These are phyloP conservation scores for Backusella macrospora DNA, from an alignment of 192 early-diverging fungal species.

Conservation along the genomic window DNA sequence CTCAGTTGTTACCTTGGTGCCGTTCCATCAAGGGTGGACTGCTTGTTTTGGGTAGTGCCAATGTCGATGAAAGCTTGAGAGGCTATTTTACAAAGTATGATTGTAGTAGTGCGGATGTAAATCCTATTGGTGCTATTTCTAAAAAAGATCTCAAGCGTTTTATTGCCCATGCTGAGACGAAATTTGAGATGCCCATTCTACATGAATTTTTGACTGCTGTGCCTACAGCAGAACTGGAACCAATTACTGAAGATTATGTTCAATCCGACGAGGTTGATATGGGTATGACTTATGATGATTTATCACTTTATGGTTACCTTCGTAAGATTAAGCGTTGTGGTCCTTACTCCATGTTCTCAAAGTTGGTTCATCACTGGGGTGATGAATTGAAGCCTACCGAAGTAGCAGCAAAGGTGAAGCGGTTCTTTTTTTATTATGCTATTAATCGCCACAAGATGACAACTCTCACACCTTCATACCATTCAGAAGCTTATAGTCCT, in stretches of 20 bases:
- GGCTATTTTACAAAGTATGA: slow-evolving; percentile 99
- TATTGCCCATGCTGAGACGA: slow-evolving; percentile 67
- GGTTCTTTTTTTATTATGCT: slow-evolving; percentile 95
- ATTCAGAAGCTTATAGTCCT: slow-evolving; percentile 92
- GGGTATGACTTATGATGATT: slow-evolving; percentile 97
- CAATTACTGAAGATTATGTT: slow-evolving; percentile 76
- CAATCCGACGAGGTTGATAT: slow-evolving; percentile 97
- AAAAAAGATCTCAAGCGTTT: slow-evolving; percentile 88
- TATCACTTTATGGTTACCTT: slow-evolving; percentile 87
- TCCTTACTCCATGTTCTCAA: slow-evolving; percentile 93
- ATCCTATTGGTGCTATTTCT: slow-evolving; percentile 94
- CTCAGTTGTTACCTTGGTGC: slow-evolving; percentile 92
- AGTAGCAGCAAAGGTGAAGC: slow-evolving; percentile 92
- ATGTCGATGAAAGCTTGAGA: slow-evolving; percentile 95
- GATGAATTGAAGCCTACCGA: slow-evolving; percentile 57
- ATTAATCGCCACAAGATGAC: slow-evolving; percentile 99
- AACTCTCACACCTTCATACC: slow-evolving; percentile 92
- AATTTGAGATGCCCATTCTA: slow-evolving; percentile 71
- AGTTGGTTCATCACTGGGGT: slow-evolving; percentile 84
- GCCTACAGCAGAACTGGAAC: slow-evolving; percentile 97
- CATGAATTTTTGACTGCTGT: slow-evolving; percentile 80
- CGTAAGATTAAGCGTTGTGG: slow-evolving; percentile 89
- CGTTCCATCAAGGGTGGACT: slow-evolving; percentile 67
- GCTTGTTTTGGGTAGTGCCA: slow-evolving; percentile 94
- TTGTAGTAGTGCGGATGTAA: slow-evolving; percentile 95